These are phyloP conservation scores for Bathelium albidoporum DNA, from an alignment of 495 filamentous ascomycete genomes.

Conservation along the genomic window DNA sequence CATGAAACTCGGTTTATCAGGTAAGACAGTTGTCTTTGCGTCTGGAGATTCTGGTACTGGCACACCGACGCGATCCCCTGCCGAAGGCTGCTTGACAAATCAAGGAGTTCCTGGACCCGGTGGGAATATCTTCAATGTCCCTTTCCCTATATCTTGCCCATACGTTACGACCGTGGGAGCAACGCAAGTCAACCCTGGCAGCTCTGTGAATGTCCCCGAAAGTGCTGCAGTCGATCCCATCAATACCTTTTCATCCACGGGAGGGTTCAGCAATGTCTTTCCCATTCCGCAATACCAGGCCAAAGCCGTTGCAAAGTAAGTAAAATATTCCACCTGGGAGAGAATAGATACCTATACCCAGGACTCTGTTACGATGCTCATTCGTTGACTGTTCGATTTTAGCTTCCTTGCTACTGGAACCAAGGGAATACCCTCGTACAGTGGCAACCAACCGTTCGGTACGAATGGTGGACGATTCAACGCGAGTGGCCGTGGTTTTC, in stretches of 20 bases:
- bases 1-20: conserved; percentile 38
- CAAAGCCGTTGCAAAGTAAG: conserved; percentile 2
- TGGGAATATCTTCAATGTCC: conserved; percentile 1
- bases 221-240: conserved; percentile 22
- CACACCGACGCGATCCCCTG: conserved; percentile 3
- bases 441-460: conserved; percentile 29
- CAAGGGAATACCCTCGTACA: conserved; percentile 14
- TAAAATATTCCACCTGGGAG: background rate
- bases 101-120: background rate
- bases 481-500: conserved; percentile 24
- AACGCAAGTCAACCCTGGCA: conserved; percentile 34
- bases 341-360: too few relatives aligned
- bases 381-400: background rate
- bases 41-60: conserved; percentile 39
- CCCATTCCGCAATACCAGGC: conserved; percentile 3
- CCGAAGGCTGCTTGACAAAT: conserved; percentile 14
- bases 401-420: background rate
- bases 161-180: conserved; percentile 42
- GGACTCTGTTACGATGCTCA: background rate
- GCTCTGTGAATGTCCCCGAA: conserved; percentile 28
- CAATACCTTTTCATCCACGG: background rate
- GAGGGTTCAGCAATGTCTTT: conserved; percentile 5
- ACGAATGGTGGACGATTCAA: conserved; percentile 35
- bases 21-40: conserved; percentile 32
- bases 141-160: conserved; percentile 37